Conservation (phyloP, 345 rosid genomes). For the Lepidium africanum region DNA sequence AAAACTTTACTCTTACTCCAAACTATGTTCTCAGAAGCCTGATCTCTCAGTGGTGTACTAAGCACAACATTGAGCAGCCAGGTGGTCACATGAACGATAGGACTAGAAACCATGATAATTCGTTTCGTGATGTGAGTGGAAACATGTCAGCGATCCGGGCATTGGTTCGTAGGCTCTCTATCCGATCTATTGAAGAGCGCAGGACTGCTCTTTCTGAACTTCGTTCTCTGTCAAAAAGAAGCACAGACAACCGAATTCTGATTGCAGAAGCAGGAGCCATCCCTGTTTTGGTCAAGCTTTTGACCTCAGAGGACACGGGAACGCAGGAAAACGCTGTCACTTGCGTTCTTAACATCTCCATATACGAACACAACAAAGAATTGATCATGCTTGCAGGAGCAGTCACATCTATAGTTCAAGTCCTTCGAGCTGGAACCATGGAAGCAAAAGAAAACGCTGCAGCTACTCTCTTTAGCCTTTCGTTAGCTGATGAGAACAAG, state of each 20-base stretch:
- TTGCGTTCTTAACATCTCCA: conserved; percentile 82
- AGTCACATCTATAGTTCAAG: conserved; percentile 74
- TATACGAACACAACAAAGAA: conserved; percentile 70
- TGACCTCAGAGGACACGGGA: conserved; percentile 47
- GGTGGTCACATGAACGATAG: conserved; percentile 47
- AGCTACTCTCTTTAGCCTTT: conserved; percentile 88
- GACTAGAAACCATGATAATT: conserved; percentile 52
- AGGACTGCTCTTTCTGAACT: conserved; percentile 65
- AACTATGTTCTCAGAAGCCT: conserved; percentile 84
- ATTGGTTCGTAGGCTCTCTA: conserved; percentile 61
- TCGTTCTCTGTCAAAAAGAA: conserved; percentile 70
- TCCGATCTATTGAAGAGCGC: conserved; percentile 44
- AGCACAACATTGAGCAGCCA: conserved; percentile 74
- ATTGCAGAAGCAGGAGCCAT: conserved; percentile 88
- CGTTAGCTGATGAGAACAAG: conserved; percentile 85
- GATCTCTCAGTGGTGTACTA: conserved; percentile 71
- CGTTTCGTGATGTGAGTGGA: conserved; percentile 53
- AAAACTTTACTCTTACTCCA: conserved; percentile 66
- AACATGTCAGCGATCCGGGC: conserved; percentile 64
- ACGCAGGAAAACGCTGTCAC: conserved; percentile 85
- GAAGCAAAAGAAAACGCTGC: conserved; percentile 95
- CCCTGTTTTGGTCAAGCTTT: conserved; percentile 56
- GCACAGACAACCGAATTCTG: conserved; percentile 77
- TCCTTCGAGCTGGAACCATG: conserved; percentile 75
- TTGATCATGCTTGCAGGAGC: conserved; percentile 85